Percentiles rank a stretch among this genome's conserved stretches.
These are phyloP conservation scores for Penicillium manginii DNA, from an alignment of 495 filamentous ascomycete genomes.

Conservation along the genomic window DNA sequence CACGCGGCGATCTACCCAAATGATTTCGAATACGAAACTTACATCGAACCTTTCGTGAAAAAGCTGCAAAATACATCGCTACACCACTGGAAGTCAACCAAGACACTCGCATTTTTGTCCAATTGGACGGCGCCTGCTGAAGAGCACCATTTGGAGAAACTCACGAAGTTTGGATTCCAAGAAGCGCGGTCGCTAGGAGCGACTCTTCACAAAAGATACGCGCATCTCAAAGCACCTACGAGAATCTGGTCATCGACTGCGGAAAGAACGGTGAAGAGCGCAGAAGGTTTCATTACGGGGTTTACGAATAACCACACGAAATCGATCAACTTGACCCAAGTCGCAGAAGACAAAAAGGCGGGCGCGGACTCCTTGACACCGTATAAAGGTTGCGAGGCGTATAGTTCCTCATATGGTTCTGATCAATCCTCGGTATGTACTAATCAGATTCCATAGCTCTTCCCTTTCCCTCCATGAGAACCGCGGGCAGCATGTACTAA, in stretches of 20 bases:
- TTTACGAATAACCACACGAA: slow-evolving; percentile 21
- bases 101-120: slow-evolving; percentile 15
- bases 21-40: slow-evolving; percentile 31
- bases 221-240: slow-evolving; percentile 8
- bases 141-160: slow-evolving; percentile 25
- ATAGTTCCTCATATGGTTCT: slow-evolving; percentile 26
- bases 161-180: slow-evolving; percentile 24
- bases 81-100: slow-evolving; percentile 16
- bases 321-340: slow-evolving; percentile 17
- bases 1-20: slow-evolving; percentile 35
- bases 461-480: too few species aligned
- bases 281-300: slow-evolving; percentile 23
- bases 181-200: slow-evolving; percentile 19
- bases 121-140: slow-evolving; percentile 26
- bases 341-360: slow-evolving; percentile 19
- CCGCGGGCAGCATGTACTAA: not conserved
- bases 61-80: slow-evolving; percentile 24
- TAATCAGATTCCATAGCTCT: not conserved
- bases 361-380: slow-evolving; percentile 30
- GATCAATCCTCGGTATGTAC: slow-evolving; percentile 23
- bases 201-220: slow-evolving; percentile 17
- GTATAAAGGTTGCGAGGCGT: slow-evolving; percentile 27
- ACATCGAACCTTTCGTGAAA: slow-evolving; percentile 26
- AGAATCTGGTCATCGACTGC: slow-evolving; percentile 27
- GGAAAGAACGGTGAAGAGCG: slow-evolving; percentile 23